A percentile compares a stretch with the other conserved stretches of the same genome.
Conservation (phyloP, 306 rosid species). For the Dalbergia cochinchinensis region DNA sequence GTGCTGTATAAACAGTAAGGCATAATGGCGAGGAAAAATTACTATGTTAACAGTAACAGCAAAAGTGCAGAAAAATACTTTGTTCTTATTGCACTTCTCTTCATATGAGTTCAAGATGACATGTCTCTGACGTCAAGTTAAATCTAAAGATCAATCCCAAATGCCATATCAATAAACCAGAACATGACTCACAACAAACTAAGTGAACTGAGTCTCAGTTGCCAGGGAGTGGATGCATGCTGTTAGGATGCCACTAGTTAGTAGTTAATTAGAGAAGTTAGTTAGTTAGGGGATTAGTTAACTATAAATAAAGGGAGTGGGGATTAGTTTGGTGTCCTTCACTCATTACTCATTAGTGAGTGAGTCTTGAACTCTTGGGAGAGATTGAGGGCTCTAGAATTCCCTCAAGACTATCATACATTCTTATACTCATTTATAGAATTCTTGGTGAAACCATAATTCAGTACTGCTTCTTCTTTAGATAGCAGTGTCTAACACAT, state of each 20-base stretch:
- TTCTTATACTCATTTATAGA: too few relatives aligned
- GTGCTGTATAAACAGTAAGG: constrained; percentile 55
- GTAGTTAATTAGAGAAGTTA: too few relatives aligned
- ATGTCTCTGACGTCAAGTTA: constrained; percentile 7
- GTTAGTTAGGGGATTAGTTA: too few relatives aligned
- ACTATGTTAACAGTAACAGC: constrained; percentile 23
- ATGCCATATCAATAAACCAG: constrained; percentile 11
- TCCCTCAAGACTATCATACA: too few relatives aligned
- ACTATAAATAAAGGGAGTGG: too few relatives aligned
- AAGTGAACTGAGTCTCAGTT: neutral
- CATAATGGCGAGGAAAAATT: constrained; percentile 11
- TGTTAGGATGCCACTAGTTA: too few relatives aligned
- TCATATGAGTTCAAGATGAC: constrained; percentile 23
- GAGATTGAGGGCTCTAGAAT: too few relatives aligned
- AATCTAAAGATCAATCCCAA: constrained; percentile 33
- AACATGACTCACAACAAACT: constrained; percentile 3
- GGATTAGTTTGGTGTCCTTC: too few relatives aligned
- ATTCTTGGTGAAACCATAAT: too few relatives aligned
- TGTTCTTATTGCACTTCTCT: constrained; percentile 20
- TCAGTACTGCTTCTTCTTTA: too few relatives aligned
- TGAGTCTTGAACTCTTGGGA: too few relatives aligned
- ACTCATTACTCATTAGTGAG: too few relatives aligned
- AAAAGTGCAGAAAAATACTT: constrained; percentile 34
- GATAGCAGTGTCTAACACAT: neutral
- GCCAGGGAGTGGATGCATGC: constrained; percentile 28